Evolutionary conservation across 768 basidiomycete species (phyloP), one percentile per base, ranked within the genome.

Genomic region (Russula abietina): DNA sequence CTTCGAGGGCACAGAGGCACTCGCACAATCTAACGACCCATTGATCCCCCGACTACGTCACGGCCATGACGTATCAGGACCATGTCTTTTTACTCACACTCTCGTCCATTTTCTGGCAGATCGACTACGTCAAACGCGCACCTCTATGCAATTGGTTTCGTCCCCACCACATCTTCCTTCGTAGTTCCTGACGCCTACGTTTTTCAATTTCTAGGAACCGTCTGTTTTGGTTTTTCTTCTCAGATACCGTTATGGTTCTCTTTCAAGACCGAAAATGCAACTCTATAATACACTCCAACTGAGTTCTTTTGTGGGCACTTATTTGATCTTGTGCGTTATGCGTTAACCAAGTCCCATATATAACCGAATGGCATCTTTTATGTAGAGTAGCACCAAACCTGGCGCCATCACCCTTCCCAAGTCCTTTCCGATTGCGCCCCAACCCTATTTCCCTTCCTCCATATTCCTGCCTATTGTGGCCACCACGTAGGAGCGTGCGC

Each of bases 1-100:
- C 24, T 67, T 81, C 56, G 53, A 73, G 5, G 68, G 76, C 33
- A 77, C 79, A 1, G 72, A 75, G 4, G 16, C 38, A 11, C 33
- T n/a, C n/a, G n/a, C n/a, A n/a, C n/a, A 30, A 1, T 12, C n/a
- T 3, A 53, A 52, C 2, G 78, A 58, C n/a, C 59, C 75, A 16
- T 87, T 71, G 0, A 69, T 73, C 2, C 91, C 93, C 10, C 76
- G 88, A 32, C 75, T 96, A 65, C 80, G 84, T 57, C 81, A 79
- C 46, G 96, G 96, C 0, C 93, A 97, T 71, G 96, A 98, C 69
- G 84, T 98, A 16, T 95, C 93, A 0, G 96, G 96, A 8, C 96
- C n/a, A 98, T 71, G 79, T 93, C 33, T 98, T 97, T 77, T 80
- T 98, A 64, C 80, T 98, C 66, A 88, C 88, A 2, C 82, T 96